Base-by-base conservation (phyloP, 1,284 basidiomycete genomes). In the Puccinia horiana region DNA sequence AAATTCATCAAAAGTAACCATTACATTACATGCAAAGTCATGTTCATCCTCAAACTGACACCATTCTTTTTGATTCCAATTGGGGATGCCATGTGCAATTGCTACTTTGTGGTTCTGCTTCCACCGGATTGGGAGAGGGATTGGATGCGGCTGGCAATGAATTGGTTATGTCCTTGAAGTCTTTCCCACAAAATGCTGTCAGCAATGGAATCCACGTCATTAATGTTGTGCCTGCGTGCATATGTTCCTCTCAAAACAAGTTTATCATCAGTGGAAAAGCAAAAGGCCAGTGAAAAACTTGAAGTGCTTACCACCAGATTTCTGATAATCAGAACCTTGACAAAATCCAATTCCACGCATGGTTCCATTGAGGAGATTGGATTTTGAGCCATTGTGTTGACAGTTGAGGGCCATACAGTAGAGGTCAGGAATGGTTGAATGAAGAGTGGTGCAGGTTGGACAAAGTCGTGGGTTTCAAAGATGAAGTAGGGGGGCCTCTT, bases 31-130 rank as follows among this genome's bases (percentile, higher is more conserved):
- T 9, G 65, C 65, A 69, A 69, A 69, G 9, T 20, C 20, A 40
- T 69, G 5, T 23, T 58, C 26, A 18, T 67, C n/a, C 63, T 37
- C 40, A 18, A 37, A 37, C 18, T 23, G 35, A 37, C 20, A 3
- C 63, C 63, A 67, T 67, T 67, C 63, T 40, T 67, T 35, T 40
- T 67, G 35, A 67, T 40, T 67, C 63, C 63, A 67, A 67, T n/a
- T 67, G 32, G 63, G 40, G 4, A 67, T n/a, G 11, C 6, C 35
- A 5, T 20, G 35, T 67, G 37, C 29, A 23, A 23, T 18, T 14
- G 63, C 6, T 4, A 67, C 9, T 8, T 67, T 8, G 35, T 67
- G 63, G 18, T 67, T 67, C 29, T 67, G 3, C 29, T 37, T 8
- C 63, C 63, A 67, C 5, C 63, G 20, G 63, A 67, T 40, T 67